These are phyloP conservation scores for Clonostachys solani DNA, from an alignment of 2,329 filamentous ascomycete species.

Conservation along the genomic window DNA sequence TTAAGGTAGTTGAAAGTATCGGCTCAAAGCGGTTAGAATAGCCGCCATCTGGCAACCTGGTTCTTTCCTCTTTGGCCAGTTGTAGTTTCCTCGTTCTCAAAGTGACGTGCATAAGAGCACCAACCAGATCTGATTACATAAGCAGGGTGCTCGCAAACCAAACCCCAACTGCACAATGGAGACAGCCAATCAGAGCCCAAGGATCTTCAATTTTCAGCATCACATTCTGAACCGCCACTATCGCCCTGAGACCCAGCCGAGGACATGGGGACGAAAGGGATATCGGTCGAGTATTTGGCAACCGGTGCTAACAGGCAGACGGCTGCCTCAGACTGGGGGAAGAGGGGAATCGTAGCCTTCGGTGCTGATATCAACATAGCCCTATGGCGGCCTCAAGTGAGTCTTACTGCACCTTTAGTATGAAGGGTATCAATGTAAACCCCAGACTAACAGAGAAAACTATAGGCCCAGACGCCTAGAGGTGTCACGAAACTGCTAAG, in stretches of 20 bases:
- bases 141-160: too few relatives aligned
- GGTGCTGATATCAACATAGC: slow-evolving; percentile 87
- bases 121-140: too few relatives aligned
- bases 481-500: slow-evolving; percentile 66
- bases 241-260: slow-evolving; percentile 4
- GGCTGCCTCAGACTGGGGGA: slow-evolving; percentile 84
- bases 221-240: not conserved
- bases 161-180: not conserved
- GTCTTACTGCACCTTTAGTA: slow-evolving; percentile 18
- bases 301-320: slow-evolving; percentile 89
- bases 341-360: slow-evolving; percentile 72
- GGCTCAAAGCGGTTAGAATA: too few relatives aligned
- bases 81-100: too few relatives aligned
- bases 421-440: not conserved
- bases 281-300: slow-evolving; percentile 54
- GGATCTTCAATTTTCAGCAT: slow-evolving; percentile 24
- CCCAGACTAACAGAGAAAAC: not conserved
- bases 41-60: too few relatives aligned
- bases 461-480: slow-evolving; percentile 27
- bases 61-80: too few relatives aligned
- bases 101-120: too few relatives aligned
- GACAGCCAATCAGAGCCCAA: slow-evolving; percentile 6
- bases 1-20: too few relatives aligned
- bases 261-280: slow-evolving; percentile 18
- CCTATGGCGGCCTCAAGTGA: slow-evolving; percentile 77